Percentiles rank a stretch among this genome's conserved stretches.
phyloP scores from a whole-genome alignment of 352 stramenopile species.

The Phytophthora colocasiae region DNA sequence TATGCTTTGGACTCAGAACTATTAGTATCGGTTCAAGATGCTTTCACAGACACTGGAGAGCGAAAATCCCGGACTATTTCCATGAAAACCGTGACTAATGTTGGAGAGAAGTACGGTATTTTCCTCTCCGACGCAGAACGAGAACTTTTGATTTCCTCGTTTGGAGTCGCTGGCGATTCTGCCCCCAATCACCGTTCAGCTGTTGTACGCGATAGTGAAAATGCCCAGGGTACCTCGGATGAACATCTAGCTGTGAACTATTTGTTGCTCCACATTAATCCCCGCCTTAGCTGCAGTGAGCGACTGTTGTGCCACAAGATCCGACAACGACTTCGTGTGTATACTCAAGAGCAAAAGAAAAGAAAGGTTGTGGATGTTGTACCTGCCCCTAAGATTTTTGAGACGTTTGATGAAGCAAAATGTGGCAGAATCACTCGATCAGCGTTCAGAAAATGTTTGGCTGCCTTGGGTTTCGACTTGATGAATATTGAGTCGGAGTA shows the following conservation, averaged over 20 bases:
- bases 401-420: slow-evolving; percentile 57
- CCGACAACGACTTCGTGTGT: slow-evolving; percentile 53
- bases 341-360: slow-evolving; percentile 39
- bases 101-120: slow-evolving; percentile 42
- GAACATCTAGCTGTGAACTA: slow-evolving; percentile 50
- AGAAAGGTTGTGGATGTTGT: slow-evolving; percentile 21
- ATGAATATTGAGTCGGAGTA: slow-evolving; percentile 68
- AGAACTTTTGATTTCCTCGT: slow-evolving; percentile 28
- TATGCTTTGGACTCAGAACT: slow-evolving; percentile 61
- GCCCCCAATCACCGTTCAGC: background rate
- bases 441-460: slow-evolving; percentile 73
- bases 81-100: slow-evolving; percentile 9
- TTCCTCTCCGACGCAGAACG: slow-evolving; percentile 47
- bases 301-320: slow-evolving; percentile 74
- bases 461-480: slow-evolving; percentile 72
- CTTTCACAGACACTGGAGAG: slow-evolving; percentile 27
- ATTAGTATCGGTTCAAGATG: slow-evolving; percentile 50
- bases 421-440: slow-evolving; percentile 59
- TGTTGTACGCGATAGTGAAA: background rate
- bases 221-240: background rate
- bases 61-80: slow-evolving; percentile 31
- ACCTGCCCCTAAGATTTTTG: slow-evolving; percentile 52
- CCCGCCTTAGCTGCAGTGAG: slow-evolving; percentile 52
- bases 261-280: slow-evolving; percentile 65
- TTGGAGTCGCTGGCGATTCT: slow-evolving; percentile 11